Percentiles rank a stretch among this genome's conserved stretches.
Conservation (phyloP, 176 grass and related monocot species). For the Eragrostis curvula region DNA sequence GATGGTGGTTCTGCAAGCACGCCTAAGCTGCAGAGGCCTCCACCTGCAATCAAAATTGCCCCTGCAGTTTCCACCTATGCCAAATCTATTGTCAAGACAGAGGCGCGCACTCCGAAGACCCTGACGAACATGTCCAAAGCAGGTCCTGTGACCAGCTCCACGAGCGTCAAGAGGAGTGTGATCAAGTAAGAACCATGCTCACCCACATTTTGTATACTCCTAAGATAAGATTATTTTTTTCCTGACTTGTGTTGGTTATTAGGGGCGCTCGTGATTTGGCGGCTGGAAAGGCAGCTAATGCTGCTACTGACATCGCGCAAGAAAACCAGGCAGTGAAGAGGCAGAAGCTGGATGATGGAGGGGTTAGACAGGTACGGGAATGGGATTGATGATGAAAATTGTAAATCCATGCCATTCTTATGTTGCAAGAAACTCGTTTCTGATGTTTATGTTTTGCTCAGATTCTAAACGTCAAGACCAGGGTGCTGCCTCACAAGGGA, state of each 20-base stretch:
- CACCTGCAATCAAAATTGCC: background rate
- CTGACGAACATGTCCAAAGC: constrained; percentile 37
- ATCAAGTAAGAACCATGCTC: constrained; percentile 54
- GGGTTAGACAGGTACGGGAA: constrained; percentile 69
- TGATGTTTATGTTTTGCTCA: constrained; percentile 33
- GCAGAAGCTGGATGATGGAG: constrained; percentile 85
- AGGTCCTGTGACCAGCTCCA: constrained; percentile 41
- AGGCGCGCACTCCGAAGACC: constrained; percentile 42
- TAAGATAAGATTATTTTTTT: background rate
- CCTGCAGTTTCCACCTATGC: background rate
- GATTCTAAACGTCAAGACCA: constrained; percentile 84
- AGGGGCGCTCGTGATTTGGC: constrained; percentile 24
- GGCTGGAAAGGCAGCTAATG: constrained; percentile 13
- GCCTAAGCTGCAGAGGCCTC: constrained; percentile 45
- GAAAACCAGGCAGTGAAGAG: constrained; percentile 93
- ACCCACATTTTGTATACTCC: background rate
- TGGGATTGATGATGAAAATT: background rate
- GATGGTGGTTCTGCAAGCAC: constrained; percentile 45
- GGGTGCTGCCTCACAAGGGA: constrained; percentile 73
- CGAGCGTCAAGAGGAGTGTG: constrained; percentile 48
- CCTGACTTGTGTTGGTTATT: constrained; percentile 25
- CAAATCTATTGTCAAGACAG: constrained; percentile 12
- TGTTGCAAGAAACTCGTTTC: background rate
- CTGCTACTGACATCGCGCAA: constrained; percentile 57
- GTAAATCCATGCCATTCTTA: background rate